A percentile compares a stretch with the other conserved stretches of the same genome.
Evolutionary conservation across 225 moss, liverwort and hornwort species (phyloP).

Genomic region (Pleurozium schreberi): DNA sequence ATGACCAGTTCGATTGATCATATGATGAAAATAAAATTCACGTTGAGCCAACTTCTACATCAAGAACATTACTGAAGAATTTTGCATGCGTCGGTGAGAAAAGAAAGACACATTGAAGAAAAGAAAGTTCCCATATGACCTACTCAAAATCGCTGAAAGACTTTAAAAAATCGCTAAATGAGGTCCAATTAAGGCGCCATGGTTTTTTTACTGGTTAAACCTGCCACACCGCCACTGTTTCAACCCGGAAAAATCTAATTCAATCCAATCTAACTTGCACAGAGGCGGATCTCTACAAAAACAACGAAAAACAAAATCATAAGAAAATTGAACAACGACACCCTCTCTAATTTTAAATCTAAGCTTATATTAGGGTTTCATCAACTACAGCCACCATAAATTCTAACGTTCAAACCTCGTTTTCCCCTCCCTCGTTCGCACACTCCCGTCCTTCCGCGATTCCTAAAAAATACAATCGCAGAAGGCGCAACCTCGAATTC

Average conservation of each 20-base stretch:
- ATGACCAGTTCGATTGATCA: neutral
- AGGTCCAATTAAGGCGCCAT: neutral
- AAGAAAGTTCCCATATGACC: neutral
- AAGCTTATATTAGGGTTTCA: neutral
- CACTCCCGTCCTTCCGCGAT: neutral
- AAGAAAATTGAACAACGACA: neutral
- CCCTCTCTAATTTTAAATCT: neutral
- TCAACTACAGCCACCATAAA: neutral
- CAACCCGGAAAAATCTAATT: neutral
- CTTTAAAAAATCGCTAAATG: neutral
- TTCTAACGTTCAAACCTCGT: neutral
- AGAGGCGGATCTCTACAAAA: neutral
- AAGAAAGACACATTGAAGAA: neutral
- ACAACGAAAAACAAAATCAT: neutral
- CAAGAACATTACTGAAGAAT: neutral
- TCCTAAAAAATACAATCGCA: neutral
- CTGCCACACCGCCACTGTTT: neutral
- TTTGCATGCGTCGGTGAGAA: neutral
- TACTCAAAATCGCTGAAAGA: neutral
- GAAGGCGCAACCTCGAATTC: neutral
- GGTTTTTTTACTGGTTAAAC: neutral
- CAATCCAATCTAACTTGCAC: neutral
- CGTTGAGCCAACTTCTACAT: neutral
- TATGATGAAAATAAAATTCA: neutral
- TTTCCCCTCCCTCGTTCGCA: neutral